Base-by-base conservation (phyloP, 345 rosid genomes). In the Eucalyptus tenuipes region DNA sequence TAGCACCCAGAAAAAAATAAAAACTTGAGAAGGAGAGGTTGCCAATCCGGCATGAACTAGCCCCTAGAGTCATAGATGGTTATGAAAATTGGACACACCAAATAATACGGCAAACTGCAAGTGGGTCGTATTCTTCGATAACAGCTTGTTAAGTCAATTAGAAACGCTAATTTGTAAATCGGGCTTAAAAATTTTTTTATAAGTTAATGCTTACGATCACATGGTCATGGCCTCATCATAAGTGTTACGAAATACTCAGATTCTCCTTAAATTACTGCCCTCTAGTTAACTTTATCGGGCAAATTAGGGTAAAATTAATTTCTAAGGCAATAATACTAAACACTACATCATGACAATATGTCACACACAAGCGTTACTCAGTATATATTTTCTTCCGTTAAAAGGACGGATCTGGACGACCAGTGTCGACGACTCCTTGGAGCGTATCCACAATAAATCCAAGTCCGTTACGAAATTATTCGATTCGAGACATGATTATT, bases 361-460 rank as follows among this genome's bases (percentile, higher is more conserved):
- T 15, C 10, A 3, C 18, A 4, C 2, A 17, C 11, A 3, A 8
- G 5, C 3, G 40, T n/a, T 66, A 16, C 42, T 4, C 24, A 4
- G 2, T 17, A 31, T 33, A 3, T 68, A 31, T 7, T 68, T 33
- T 0, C 2, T 17, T 68, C 0, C 2, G 0, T 68, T 75, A 37
- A 0, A 40, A 18, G 2, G 13, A 12, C 0, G 1, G 5, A 2
- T 5, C 0, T 4, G 2, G 10, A 64, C 10, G 2, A 64, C 9
- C 0, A 14, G 6, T 13, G 37, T 64, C 2, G 0, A 8, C 5
- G 6, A n/a, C 40, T 7, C 37, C 3, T 2, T 4, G 0, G 7
- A 13, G 31, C 1, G 3, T 10, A 15, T 53, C 24, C 24, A 53
- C 25, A 0, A 53, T 20, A 53, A 53, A 53, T 53, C 5, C 1